These are phyloP conservation scores for Aspergillus clavatus DNA, from an alignment of 2,329 filamentous ascomycete genomes.

Conservation along the genomic window DNA sequence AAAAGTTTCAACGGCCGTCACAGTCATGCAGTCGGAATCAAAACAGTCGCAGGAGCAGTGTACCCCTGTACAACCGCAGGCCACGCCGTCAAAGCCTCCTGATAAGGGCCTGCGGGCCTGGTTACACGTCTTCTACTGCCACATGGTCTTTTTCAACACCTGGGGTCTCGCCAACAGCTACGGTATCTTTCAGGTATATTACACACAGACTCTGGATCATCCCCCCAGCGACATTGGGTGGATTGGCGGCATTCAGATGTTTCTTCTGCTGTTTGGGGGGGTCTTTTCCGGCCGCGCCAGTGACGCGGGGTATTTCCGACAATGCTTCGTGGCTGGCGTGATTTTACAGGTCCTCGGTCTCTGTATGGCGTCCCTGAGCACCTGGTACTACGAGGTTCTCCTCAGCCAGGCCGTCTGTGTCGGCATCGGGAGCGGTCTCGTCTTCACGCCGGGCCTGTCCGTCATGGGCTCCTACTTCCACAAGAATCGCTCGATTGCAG, in stretches of 20 bases:
- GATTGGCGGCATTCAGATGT: constrained; percentile 42
- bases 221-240: constrained; percentile 38
- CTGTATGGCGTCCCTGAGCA: constrained; percentile 42
- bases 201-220: constrained; percentile 27
- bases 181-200: constrained; percentile 43
- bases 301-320: constrained; percentile 39
- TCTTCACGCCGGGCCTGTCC: constrained; percentile 39
- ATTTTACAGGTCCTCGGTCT: constrained; percentile 38
- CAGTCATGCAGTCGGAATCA: neutral
- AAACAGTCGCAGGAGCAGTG: no score
- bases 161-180: constrained; percentile 32
- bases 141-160: constrained; percentile 28
- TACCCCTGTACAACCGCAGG: neutral
- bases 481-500: constrained; percentile 34
- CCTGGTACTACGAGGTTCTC: constrained; percentile 46
- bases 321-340: constrained; percentile 19
- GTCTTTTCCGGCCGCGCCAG: constrained; percentile 37
- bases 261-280: constrained; percentile 41
- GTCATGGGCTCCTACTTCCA: constrained; percentile 42
- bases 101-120: constrained; percentile 24
- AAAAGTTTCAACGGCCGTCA: no score
- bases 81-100: constrained; percentile 5
- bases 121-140: constrained; percentile 25
- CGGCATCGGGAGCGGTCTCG: constrained; percentile 40
- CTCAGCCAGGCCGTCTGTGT: constrained; percentile 43